Evolutionary conservation across 139 green algal species (phyloP), one percentile per base, ranked within the genome.

Genomic region (Dunaliella primolecta): DNA sequence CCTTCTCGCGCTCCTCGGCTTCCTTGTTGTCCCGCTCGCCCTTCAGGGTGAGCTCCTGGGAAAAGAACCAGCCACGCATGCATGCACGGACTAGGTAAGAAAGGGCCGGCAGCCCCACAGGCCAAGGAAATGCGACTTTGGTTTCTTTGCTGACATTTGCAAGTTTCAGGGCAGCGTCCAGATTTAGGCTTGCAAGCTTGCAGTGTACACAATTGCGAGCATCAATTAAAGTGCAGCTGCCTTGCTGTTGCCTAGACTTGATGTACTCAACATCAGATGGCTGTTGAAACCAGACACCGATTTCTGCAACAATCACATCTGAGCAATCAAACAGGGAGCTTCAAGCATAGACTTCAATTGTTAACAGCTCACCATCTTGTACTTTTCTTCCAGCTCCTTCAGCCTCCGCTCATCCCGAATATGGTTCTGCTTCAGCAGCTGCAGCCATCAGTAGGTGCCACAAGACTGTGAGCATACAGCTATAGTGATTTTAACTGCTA

Each of bases 21-120:
- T 75, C n/a, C 46, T 75, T 33, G n/a, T 46, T 75, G 27, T 88
- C 85, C 36, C 85, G 81, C 81, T 88, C 85, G 2, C 80, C 79
- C 83, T 30, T 30, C 36, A 46, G 11, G 32, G 21, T 32, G 21
- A 32, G 23, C 33, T 36, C 35, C 23, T n/a, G 24, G 34, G 36
- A 23, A 83, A 20, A 36, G 31, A 82, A 3, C 15, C 11, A 70
- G 30, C 56, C 20, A 20, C 23, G 56, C 56, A 82, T 11, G 37
- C 23, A 83, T 3, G 30, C 23, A 46, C 11, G 3, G 34, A 20
- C 2, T 75, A 3, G 36, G 31, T 32, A 33, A 3, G 27, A 23
- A 83, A 33, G 79, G 3, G 23, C 7, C 11, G 3, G 79, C 38
- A 75, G 36, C 11, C 29, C 37, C 77, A 35, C n/a, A 85, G n/a